Evolutionary conservation across 1,139 yeast species (phyloP), one percentile per base, ranked within the genome.

Genomic region (Taphrina wiesneri): DNA sequence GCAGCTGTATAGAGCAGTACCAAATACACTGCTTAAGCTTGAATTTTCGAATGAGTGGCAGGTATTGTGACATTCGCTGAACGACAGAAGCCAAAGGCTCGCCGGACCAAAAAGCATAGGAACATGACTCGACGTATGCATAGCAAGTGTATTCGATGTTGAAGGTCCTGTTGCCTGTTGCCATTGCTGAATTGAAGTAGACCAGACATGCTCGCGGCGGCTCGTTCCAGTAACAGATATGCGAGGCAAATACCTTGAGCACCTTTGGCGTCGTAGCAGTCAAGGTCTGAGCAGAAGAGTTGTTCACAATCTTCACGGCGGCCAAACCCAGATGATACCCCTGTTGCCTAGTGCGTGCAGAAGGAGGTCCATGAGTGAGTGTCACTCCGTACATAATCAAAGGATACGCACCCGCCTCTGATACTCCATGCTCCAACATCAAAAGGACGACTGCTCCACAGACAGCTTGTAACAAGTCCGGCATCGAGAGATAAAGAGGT

Each of bases 161-260:
- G 49, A 51, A 61, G 7, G 59, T 41, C 43, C 52, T 56, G 28
- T 49, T 26, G 15, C 65, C 65, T 13, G 52, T 52, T 13, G 65
- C 39, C 26, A 61, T 51, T 13, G 65, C 59, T 17, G 65, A 51
- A 32, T 61, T 61, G 59, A 61, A 61, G 52, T 61, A 61, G 9
- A 61, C 65, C 26, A 61, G 43, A 15, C 52, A 39, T 15, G 57
- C 59, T 23, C 65, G 21, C 9, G 59, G 41, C 7, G 65, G 59
- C 51, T 61, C 59, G 32, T 61, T 61, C 65, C 65, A 61, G 30
- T 30, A 51, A 30, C 59, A 41, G 1, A 61, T 41, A 25, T 61
- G 65, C 9, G 65, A 61, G 9, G 65, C 57, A 43, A 61, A 61
- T 9, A 61, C 65, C 52, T 61, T 61, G 52, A 49, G 56, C 19